Conservation (phyloP, 352 stramenopile genomes). For the Pythium aristosporum region DNA sequence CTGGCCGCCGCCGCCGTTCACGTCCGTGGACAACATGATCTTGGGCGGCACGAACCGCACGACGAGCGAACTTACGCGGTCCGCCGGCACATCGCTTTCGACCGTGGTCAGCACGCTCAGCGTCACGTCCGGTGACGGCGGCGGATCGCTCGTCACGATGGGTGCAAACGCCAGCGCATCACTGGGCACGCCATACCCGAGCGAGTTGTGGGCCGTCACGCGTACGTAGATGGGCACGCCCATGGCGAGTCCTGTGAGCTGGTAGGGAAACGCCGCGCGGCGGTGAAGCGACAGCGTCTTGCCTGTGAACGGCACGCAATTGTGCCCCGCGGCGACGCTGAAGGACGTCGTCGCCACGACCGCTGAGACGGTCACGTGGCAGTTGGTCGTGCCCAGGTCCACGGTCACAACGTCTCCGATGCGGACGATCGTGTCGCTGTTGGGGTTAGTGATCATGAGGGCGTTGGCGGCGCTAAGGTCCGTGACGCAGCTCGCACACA, state of each 20-base stretch:
- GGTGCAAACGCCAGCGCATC: conserved; percentile 75
- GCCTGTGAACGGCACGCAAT: conserved; percentile 43
- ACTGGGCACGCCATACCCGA: conserved; percentile 83
- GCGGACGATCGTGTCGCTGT: conserved; percentile 26
- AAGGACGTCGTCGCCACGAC: conserved; percentile 33
- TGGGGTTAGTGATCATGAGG: conserved; percentile 36
- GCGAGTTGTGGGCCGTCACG: conserved; percentile 89
- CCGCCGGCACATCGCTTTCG: conserved; percentile 40
- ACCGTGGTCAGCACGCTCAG: conserved; percentile 39
- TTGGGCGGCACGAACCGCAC: conserved; percentile 78
- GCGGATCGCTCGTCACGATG: conserved; percentile 88
- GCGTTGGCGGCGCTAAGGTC: conserved; percentile 25
- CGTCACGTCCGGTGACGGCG: conserved; percentile 67
- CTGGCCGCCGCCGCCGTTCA: conserved; percentile 85
- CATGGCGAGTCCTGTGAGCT: conserved; percentile 85
- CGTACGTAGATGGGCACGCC: conserved; percentile 88
- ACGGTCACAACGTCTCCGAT: conserved; percentile 53
- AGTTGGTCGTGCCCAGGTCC: conserved; percentile 44
- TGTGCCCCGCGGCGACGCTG: conserved; percentile 39
- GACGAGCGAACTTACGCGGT: conserved; percentile 79
- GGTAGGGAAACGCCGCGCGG: conserved; percentile 63
- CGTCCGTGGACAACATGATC: conserved; percentile 46
- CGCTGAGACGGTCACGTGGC: conserved; percentile 43
- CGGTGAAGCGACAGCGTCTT: conserved; percentile 47
- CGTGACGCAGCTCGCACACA: conserved; percentile 58